A percentile compares a stretch with the other conserved stretches of the same genome.
These are phyloP conservation scores for Melanomma pulvis-pyrius DNA, from an alignment of 495 filamentous ascomycete genomes.

Conservation along the genomic window DNA sequence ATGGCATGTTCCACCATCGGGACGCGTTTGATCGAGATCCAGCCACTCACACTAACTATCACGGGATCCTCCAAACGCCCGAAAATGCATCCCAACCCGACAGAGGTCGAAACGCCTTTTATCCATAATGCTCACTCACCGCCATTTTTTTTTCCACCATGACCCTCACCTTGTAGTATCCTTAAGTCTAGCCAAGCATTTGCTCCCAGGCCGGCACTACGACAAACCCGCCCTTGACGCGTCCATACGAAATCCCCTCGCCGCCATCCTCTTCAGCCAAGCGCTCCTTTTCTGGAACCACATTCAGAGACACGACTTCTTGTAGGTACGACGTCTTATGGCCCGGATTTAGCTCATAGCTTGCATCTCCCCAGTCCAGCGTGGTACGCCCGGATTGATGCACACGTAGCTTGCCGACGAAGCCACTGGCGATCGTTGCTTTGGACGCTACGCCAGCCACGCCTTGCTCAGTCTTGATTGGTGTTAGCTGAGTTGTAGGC, in stretches of 20 bases:
- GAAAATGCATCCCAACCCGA: background rate
- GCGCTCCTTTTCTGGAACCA: conserved; percentile 50
- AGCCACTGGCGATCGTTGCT: conserved; percentile 45
- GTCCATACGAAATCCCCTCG: conserved; percentile 58
- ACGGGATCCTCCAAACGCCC: background rate
- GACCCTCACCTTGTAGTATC: background rate
- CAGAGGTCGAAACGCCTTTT: background rate
- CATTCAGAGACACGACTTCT: conserved; percentile 43
- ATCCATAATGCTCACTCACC: background rate
- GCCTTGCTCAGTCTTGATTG: conserved; percentile 28
- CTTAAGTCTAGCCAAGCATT: conserved; percentile 1
- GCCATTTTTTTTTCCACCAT: background rate
- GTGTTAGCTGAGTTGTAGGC: conserved; percentile 16
- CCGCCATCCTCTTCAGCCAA: conserved; percentile 49
- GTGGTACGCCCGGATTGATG: conserved; percentile 62
- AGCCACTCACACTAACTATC: background rate
- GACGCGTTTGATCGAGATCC: background rate
- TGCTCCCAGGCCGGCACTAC: conserved; percentile 57
- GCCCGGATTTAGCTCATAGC: conserved; percentile 49
- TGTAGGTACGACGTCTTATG: conserved; percentile 38
- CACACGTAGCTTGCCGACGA: conserved; percentile 61
- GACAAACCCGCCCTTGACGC: conserved; percentile 61
- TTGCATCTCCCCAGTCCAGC: conserved; percentile 63
- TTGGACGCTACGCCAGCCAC: conserved; percentile 18
- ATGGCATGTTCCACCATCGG: background rate